Evolutionary conservation across 495 filamentous ascomycete genomes (phyloP), one percentile per base, ranked within the genome.

Genomic region (Daldinia caldariorum): DNA sequence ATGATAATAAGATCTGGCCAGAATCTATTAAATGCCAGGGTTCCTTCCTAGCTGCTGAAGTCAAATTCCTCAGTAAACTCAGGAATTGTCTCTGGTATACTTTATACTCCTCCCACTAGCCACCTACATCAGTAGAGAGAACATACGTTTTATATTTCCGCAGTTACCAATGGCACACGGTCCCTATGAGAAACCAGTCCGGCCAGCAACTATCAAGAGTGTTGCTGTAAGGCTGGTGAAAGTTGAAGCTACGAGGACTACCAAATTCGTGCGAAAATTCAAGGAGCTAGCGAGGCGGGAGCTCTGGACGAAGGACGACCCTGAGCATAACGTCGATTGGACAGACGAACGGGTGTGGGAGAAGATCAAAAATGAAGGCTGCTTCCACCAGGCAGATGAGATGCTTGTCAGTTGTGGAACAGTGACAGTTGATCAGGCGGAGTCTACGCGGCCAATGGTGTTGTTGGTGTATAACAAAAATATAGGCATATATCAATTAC

Each of bases 391-490:
- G 16, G 81, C 82, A 26, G 70, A 79, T 47, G 76, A 77, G 20
- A 72, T 82, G 29, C 70, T 79, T 43, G 79, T 83, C 49, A 82
- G 80, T 35, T 82, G 80, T 67, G 82, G 82, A 63, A 82, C 80
- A 10, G 81, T 84, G 49, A 81, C 80, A 34, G 45, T 84, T 53
- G 78, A 83, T 63, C 74, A 78, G 22, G 60, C 58, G 16, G 71
- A 72, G 12, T 74, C 71, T 35, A 43, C 55, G 26, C 47, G 29
- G 10, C 69, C 68, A 55, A 77, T 73, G 66, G 75, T 83, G 13
- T 73, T 83, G 31, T 32, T 80, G 37, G 74, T 84, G 53, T 81
- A 72, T 73, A 82, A 83, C 75, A 78, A 73, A n/a, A 76, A 73
- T 49, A 76, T 80, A 55, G 72, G 77, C 18, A 81, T 83, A 70